phyloP scores from a whole-genome alignment of 257 asterid genomes.

The Hygrophila difformis region DNA sequence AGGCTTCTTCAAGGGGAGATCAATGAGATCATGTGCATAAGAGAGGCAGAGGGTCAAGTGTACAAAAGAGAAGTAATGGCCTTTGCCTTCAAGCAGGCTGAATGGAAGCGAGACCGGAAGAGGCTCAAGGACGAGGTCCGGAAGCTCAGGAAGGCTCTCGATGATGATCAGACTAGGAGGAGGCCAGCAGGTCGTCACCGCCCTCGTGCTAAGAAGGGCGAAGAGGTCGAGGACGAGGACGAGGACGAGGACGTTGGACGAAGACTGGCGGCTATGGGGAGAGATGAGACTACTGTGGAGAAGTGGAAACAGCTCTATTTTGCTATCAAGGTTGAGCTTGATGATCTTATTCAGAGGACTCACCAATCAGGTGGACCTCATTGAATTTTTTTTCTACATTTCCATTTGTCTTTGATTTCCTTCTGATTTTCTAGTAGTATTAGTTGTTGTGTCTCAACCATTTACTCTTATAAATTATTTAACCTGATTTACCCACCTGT shows the following conservation, averaged over 20 bases:
- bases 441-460: no score
- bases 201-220: no score
- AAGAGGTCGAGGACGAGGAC: no score
- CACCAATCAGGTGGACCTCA: constrained; percentile 23
- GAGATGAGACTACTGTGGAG: no score
- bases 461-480: no score
- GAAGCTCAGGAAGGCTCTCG: constrained; percentile 29
- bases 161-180: no score
- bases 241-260: no score
- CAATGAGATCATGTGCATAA: constrained; percentile 44
- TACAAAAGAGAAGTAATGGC: constrained; percentile 34
- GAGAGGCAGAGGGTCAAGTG: constrained; percentile 45
- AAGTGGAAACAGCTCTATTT: constrained; percentile 87
- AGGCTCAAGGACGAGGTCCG: constrained; percentile 38
- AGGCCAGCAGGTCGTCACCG: no score
- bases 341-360: constrained; percentile 64
- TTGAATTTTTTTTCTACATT: not conserved
- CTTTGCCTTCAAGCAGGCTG: constrained; percentile 6
- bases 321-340: constrained; percentile 79
- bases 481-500: no score
- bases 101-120: constrained; percentile 66
- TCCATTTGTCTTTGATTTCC: no score
- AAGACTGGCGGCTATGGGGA: no score
- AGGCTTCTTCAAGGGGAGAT: constrained; percentile 47
- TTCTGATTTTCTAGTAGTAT: no score